Evolutionary conservation across 331 rosid genomes (phyloP), one percentile per base, ranked within the genome.

Genomic region (Erythrophleum ivorense): DNA sequence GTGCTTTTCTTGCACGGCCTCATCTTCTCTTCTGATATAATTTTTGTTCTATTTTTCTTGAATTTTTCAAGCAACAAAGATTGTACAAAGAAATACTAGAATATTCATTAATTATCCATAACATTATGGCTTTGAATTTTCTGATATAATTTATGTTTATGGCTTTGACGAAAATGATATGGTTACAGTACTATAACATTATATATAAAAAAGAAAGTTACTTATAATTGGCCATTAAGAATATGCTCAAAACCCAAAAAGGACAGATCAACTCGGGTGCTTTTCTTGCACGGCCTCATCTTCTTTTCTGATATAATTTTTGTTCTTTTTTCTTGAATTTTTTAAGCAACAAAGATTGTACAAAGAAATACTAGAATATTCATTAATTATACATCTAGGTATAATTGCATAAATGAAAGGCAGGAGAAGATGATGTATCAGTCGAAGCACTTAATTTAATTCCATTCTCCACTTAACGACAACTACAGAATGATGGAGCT

Each of bases 1-100:
- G 9, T 83, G 69, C 83, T 63, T 82, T 79, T 86, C 84, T 72
- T 76, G 57, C 75, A 46, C 31, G 38, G 36, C 13, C 66, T 75
- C 41, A 40, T 64, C 55, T 73, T 72, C 80, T 80, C n/a, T 24
- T 62, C 31, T 12, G 33, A 66, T 34, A 40, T 43, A 73, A 50
- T 38, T 53, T 11, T 77, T 18, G 60, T 31, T 33, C 2, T 29
- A 0, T 4, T 54, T 53, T 0, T 33, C 16, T 38, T 3, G 21
- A 9, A 59, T 1, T 15, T n/a, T 38, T 45, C 2, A 3, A 21
- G 65, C 16, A 59, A 8, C 33, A 3, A 24, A 59, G 16, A 24
- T 59, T 0, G 38, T 3, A 9, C 65, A 49, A 71, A 71, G 63
- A 54, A 24, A 64, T 77, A 10, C 78, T 40, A 50, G 29, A 58